A percentile compares a stretch with the other conserved stretches of the same genome.
Evolutionary conservation across 2,329 filamentous ascomycete species (phyloP).

Genomic region (Aspergillus persii): DNA sequence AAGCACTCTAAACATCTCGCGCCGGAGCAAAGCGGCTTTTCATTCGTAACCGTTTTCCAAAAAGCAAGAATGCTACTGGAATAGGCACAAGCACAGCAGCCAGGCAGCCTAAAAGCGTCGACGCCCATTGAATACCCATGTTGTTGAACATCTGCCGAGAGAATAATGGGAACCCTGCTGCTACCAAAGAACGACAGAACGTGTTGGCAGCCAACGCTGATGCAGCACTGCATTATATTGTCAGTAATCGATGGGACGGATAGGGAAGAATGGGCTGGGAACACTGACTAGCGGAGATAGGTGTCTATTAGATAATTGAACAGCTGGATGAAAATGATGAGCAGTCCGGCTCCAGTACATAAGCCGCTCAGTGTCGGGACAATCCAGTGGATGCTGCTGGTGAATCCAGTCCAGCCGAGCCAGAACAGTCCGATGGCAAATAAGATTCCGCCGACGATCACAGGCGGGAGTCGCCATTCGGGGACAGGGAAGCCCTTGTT

Average conservation of each 20-base stretch:
- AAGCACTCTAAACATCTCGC: too few relatives aligned
- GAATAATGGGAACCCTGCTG: conserved; percentile 38
- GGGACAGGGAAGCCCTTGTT: conserved; percentile 61
- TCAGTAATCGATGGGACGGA: neutral
- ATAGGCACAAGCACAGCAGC: conserved; percentile 36
- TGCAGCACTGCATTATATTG: conserved; percentile 37
- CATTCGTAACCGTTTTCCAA: conserved; percentile 13
- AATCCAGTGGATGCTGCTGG: conserved; percentile 39
- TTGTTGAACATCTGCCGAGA: conserved; percentile 37
- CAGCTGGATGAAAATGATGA: conserved; percentile 57
- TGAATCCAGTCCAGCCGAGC: conserved; percentile 71
- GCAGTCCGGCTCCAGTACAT: conserved; percentile 57
- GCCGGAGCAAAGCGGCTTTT: neutral
- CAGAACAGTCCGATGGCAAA: conserved; percentile 67
- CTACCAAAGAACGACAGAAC: conserved; percentile 40
- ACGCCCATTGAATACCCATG: conserved; percentile 38
- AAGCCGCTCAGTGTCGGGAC: conserved; percentile 48
- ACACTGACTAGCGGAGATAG: conserved; percentile 48
- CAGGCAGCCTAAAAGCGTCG: conserved; percentile 35
- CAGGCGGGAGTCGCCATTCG: conserved; percentile 57
- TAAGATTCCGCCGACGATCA: conserved; percentile 52
- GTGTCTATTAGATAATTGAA: conserved; percentile 61
- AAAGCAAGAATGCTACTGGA: conserved; percentile 29
- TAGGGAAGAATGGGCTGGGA: neutral
- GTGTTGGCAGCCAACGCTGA: conserved; percentile 57